A percentile compares a stretch with the other conserved stretches of the same genome.
phyloP scores from a whole-genome alignment of 176 grass and related monocot genomes.

The Aegilops sharonensis region DNA sequence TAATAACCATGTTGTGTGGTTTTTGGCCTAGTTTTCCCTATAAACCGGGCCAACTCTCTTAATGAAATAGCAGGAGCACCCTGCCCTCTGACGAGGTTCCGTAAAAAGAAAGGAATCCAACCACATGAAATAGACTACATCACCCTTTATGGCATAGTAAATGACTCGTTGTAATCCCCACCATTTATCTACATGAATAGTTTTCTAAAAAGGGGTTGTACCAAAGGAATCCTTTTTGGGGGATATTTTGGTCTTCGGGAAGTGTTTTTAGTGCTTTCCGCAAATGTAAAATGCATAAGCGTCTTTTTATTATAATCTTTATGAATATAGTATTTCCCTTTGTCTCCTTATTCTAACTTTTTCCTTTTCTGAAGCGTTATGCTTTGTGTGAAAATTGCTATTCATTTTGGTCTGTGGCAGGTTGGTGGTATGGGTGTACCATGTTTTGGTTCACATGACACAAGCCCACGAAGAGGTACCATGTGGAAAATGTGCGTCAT shows the following conservation, averaged over 20 bases:
- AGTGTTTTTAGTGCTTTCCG: neutral
- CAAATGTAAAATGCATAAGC: neutral
- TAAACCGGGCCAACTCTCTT: too few species aligned
- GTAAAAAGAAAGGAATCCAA: neutral
- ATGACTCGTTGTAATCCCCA: neutral
- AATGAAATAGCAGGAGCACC: too few species aligned
- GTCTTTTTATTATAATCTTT: neutral
- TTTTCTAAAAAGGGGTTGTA: neutral
- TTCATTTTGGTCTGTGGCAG: conserved; percentile 44
- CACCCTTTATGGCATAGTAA: neutral
- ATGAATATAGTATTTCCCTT: conserved; percentile 15
- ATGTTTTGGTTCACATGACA: conserved; percentile 69
- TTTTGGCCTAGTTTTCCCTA: too few species aligned
- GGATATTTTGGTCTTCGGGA: neutral
- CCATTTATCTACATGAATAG: neutral
- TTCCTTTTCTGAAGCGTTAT: conserved; percentile 15
- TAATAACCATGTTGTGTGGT: too few species aligned
- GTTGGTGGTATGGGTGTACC: conserved; percentile 66
- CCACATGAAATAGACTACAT: neutral
- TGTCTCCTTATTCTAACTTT: neutral
- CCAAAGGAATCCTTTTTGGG: neutral
- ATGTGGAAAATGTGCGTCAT: conserved; percentile 80
- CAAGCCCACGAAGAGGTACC: conserved; percentile 49
- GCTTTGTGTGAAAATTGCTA: conserved; percentile 17
- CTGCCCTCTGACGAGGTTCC: too few species aligned